Evolutionary conservation across 2,329 filamentous ascomycete species (phyloP).

Genomic region (Bertia moriformis): DNA sequence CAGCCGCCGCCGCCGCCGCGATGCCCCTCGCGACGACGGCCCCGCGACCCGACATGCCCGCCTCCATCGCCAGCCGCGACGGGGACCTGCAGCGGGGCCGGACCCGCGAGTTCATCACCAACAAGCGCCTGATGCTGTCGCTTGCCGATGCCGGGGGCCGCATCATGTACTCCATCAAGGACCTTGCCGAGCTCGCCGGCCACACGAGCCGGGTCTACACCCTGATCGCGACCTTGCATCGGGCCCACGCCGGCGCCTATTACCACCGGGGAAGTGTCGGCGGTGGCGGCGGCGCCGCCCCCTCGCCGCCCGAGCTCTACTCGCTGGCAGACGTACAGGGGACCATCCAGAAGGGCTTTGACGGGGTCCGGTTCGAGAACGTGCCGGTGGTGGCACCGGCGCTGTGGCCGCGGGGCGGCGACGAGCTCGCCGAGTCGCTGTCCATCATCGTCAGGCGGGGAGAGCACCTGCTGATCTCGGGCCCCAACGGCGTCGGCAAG

Average conservation of each 20-base stretch:
- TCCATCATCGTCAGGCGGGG: constrained; percentile 80
- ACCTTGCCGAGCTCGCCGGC: constrained; percentile 84
- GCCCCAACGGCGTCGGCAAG: constrained; percentile 88
- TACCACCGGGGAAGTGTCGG: constrained; percentile 31
- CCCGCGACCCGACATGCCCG: constrained; percentile 8
- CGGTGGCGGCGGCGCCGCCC: constrained; percentile 45
- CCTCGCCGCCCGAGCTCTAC: constrained; percentile 70
- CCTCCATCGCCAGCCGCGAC: constrained; percentile 12
- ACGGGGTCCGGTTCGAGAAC: constrained; percentile 82
- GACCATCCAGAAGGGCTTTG: constrained; percentile 85
- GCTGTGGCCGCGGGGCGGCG: constrained; percentile 80
- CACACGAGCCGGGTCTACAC: constrained; percentile 95
- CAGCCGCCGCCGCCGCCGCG: constrained; percentile 11
- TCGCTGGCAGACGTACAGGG: constrained; percentile 85
- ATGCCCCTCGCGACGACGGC: constrained; percentile 7
- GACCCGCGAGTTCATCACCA: constrained; percentile 98
- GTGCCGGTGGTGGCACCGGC: constrained; percentile 83
- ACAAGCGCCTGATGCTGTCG: constrained; percentile 94
- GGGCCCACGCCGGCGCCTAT: constrained; percentile 84
- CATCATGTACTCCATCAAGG: constrained; percentile 99
- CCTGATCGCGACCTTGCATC: constrained; percentile 83
- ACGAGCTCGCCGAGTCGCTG: constrained; percentile 76
- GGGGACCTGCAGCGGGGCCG: constrained; percentile 62
- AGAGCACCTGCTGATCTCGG: constrained; percentile 87
- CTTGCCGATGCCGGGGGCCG: constrained; percentile 87